Base-by-base conservation (phyloP, 495 filamentous ascomycete species). In the Filosporella fistucella region DNA sequence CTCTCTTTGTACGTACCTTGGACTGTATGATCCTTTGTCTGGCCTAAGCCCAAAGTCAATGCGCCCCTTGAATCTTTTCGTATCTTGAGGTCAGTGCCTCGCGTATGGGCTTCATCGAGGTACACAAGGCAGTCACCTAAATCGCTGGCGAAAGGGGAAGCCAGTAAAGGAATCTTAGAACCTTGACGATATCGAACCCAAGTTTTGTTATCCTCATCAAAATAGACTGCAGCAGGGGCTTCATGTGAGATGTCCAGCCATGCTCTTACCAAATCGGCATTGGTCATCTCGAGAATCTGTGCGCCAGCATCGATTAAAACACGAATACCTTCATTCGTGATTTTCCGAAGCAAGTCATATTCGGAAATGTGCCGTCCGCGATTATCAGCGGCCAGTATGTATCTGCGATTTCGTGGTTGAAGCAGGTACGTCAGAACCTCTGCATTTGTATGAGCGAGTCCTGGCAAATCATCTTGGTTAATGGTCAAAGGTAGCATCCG, bases 91-190 rank as follows among this genome's bases (percentile, higher is more conserved):
- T 85, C 79, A 1, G 70, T 78, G 0, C 82, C 82, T 35, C 81
- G 55, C 0, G 81, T 82, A 51, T 86, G 81, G 0, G 68, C 69
- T 51, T 85, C 74, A 51, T 84, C 81, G 0, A 84, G 63, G 39
- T 78, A 85, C 0, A 84, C 68, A 0, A 80, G 56, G 39, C 81
- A 84, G 0, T 60, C 60, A 1, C 60, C 67, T 36, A 84, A 52
- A 12, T 74, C 63, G 1, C 70, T 56, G 1, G 63, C 55, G 56
- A 71, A 84, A 0, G 77, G 65, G 0, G 82, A 78, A 0, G 57
- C 60, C 2, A 67, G 58, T 3, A 84, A 52, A 0, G 59, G 62
- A 23, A 75, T 64, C 3, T 20, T 14, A 3, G 59, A 64, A 0
- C 72, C 72, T 21, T 64, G 59, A 9, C 71, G 65, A 45, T 76